Base-by-base conservation (phyloP, 2,329 filamentous ascomycete species). In the Hymenoscyphus fructigenus region DNA sequence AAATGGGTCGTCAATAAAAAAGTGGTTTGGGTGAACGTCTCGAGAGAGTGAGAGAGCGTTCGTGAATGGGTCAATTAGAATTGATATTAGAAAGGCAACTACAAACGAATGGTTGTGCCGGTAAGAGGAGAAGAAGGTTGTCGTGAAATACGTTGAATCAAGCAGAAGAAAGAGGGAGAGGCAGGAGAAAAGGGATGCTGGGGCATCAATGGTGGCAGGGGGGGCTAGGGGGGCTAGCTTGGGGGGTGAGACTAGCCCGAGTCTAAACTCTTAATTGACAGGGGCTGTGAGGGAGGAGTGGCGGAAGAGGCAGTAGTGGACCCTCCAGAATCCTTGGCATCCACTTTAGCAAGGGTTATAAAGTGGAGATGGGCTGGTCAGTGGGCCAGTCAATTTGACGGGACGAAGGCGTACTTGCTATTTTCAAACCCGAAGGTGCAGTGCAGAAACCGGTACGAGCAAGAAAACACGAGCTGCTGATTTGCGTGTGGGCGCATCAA, bases 21-120 rank as follows among this genome's bases (percentile, higher is more conserved):
- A 66, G 47, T 58, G n/a, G 23, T 58, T 29, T 53, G 23, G 41
- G 56, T 62, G 60, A 62, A 66, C 59, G 67, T 62, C 66, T 66
- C 69, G 47, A 71, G 64, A 66, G 69, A 71, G 67, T 71, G 69
- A 71, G 69, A 70, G 67, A 67, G 57, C 61, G 57, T 59, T 59
- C 63, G 23, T 50, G 58, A 64, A 57, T 66, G 67, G 28, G 63
- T 38, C 10, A 57, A 67, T 67, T 69, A 68, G 62, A 71, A 62
- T 53, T 20, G n/a, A 36, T 61, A 65, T 65, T 61, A 44, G 68
- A 62, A 64, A 64, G 66, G 67, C 60, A 64, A 66, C 68, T 60
- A 68, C 68, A 65, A 71, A 70, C 68, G 69, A 71, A 57, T 64
- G 69, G 68, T 61, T 64, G 68, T 64, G 61, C 67, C 58, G 57